Evolutionary conservation across 495 filamentous ascomycete genomes (phyloP).

Genomic region (Xylaria scruposa): DNA sequence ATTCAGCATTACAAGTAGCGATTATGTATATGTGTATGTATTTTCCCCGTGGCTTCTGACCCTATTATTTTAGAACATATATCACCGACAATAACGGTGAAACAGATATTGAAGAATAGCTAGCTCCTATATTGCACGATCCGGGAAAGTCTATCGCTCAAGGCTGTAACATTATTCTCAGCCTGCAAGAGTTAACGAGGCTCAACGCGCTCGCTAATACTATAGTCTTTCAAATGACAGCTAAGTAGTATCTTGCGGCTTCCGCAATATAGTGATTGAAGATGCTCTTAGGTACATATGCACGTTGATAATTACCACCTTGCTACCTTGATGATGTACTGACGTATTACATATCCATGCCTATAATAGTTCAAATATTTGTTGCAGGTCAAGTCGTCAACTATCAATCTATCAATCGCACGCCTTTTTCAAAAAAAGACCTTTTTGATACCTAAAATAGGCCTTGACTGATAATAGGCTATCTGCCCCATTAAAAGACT

Average conservation of each 20-base stretch:
- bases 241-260: not conserved
- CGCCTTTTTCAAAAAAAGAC: not conserved
- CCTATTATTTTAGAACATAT: not conserved
- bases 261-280: not conserved
- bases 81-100: not conserved
- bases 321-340: not conserved
- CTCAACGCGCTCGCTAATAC: not conserved
- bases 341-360: not conserved
- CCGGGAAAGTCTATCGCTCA: not conserved
- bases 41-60: not conserved
- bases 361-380: conserved; percentile 2
- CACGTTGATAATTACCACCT: not conserved
- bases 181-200: too few species aligned
- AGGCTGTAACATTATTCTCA: not conserved
- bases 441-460: not conserved
- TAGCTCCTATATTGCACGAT: not conserved
- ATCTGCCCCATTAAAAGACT: not conserved
- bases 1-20: not conserved
- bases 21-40: not conserved
- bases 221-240: not conserved
- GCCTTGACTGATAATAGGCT: not conserved
- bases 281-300: not conserved
- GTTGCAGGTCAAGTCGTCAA: not conserved
- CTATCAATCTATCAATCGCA: not conserved
- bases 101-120: not conserved